phyloP scores from a whole-genome alignment of 345 rosid species.

The Hibiscus tridactylites region DNA sequence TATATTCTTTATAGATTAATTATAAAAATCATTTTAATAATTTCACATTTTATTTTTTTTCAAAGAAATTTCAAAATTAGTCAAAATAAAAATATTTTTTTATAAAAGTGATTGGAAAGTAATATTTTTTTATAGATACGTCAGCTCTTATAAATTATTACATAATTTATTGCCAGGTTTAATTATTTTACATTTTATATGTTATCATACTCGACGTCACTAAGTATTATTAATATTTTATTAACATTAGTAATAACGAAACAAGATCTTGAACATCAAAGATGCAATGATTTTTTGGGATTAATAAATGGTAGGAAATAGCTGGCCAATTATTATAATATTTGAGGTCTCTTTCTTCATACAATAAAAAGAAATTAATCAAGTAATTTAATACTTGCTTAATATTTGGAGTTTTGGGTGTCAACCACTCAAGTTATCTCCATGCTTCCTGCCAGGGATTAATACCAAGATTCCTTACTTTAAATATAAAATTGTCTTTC shows the following conservation, averaged over 20 bases:
- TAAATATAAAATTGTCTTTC: not conserved
- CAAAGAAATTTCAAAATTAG: too few species aligned
- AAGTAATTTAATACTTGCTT: not conserved
- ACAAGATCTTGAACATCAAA: constrained; percentile 19
- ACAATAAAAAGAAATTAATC: not conserved
- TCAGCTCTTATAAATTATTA: too few species aligned
- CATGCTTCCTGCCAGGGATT: constrained; percentile 22
- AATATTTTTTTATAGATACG: too few species aligned
- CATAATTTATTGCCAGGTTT: too few species aligned
- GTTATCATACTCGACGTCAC: too few species aligned
- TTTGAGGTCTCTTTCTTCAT: not conserved
- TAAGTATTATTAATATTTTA: too few species aligned
- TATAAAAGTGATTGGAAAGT: too few species aligned
- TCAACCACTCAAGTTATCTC: constrained; percentile 4
- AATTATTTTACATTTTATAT: too few species aligned
- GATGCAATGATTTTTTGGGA: constrained; percentile 17
- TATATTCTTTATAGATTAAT: too few species aligned
- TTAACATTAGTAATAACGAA: not conserved
- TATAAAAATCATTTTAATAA: too few species aligned
- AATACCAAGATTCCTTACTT: not conserved
- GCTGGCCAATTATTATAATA: not conserved
- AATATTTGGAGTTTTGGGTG: constrained; percentile 16
- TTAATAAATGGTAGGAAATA: constrained; percentile 7
- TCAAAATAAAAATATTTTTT: too few species aligned
- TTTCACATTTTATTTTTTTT: too few species aligned